Conservation (phyloP, 352 stramenopile species). For the Thraustotheca clavata region DNA sequence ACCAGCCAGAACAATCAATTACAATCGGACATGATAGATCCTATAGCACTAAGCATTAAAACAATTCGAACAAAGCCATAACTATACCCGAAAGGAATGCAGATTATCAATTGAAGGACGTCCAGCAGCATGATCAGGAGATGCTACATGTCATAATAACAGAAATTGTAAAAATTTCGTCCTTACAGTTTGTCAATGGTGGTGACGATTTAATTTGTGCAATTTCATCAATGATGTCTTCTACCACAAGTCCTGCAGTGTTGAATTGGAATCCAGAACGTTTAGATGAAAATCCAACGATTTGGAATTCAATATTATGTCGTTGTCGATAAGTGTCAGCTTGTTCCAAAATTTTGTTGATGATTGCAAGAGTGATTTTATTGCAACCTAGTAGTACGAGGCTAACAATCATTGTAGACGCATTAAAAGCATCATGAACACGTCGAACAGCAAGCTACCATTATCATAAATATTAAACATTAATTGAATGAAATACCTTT, state of each 20-base stretch:
- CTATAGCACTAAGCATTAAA: constrained; percentile 28
- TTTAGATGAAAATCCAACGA: constrained; percentile 63
- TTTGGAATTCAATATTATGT: constrained; percentile 54
- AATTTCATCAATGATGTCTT: no score
- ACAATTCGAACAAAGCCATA: neutral
- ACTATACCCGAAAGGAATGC: neutral
- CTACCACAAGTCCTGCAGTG: constrained; percentile 40
- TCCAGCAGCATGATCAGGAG: constrained; percentile 49
- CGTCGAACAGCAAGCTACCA: constrained; percentile 46
- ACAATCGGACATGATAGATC: constrained; percentile 64
- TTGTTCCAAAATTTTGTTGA: constrained; percentile 53
- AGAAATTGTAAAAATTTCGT: no score
- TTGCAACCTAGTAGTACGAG: constrained; percentile 65
- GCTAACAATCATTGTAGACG: constrained; percentile 63
- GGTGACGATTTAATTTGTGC: no score
- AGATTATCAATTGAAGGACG: no score
- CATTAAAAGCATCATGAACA: constrained; percentile 75
- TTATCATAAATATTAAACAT: neutral
- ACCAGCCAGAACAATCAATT: constrained; percentile 60
- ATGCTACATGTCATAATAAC: no score
- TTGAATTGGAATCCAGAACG: constrained; percentile 53
- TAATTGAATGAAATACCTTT: constrained; percentile 28
- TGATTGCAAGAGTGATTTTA: constrained; percentile 51
- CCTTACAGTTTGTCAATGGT: no score
- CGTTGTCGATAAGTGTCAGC: constrained; percentile 50